Evolutionary conservation across 78 protist genomes (phyloP).

Genomic region (Salpingoeca rosetta): DNA sequence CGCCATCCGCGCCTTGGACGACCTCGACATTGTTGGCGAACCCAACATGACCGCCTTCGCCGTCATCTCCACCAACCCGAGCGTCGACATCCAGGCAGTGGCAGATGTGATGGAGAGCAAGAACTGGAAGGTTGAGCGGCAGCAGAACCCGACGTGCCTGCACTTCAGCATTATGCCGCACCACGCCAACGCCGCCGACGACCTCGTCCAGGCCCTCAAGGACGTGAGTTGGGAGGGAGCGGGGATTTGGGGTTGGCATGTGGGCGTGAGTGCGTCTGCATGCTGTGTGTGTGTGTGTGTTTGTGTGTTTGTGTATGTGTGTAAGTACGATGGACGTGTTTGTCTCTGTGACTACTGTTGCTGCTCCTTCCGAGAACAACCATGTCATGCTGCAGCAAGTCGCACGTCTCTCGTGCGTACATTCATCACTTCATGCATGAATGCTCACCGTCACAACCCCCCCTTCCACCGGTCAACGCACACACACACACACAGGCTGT

Average conservation of each 20-base stretch:
- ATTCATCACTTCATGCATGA: background rate
- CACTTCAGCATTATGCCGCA: constrained; percentile 8
- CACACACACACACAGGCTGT: too few relatives aligned
- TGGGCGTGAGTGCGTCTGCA: background rate
- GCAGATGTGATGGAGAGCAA: constrained; percentile 4
- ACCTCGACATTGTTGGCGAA: background rate
- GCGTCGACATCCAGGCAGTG: background rate
- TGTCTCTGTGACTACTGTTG: background rate
- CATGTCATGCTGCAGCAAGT: background rate
- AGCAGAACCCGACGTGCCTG: background rate
- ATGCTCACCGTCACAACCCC: background rate
- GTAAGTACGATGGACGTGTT: background rate
- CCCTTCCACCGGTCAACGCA: too few relatives aligned
- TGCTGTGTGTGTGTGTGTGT: too few relatives aligned
- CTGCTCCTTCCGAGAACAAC: background rate
- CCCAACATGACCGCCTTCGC: constrained; percentile 3
- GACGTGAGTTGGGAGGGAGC: too few relatives aligned
- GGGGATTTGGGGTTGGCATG: too few relatives aligned
- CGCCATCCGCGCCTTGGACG: background rate
- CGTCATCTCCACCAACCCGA: background rate
- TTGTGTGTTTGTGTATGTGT: too few relatives aligned
- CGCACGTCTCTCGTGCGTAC: background rate
- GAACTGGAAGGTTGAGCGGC: constrained; percentile 14
- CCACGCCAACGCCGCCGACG: background rate
- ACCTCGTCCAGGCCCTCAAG: background rate